Evolutionary conservation across 2,329 filamentous ascomycete species (phyloP).

Genomic region (Bipolaris oryzae): DNA sequence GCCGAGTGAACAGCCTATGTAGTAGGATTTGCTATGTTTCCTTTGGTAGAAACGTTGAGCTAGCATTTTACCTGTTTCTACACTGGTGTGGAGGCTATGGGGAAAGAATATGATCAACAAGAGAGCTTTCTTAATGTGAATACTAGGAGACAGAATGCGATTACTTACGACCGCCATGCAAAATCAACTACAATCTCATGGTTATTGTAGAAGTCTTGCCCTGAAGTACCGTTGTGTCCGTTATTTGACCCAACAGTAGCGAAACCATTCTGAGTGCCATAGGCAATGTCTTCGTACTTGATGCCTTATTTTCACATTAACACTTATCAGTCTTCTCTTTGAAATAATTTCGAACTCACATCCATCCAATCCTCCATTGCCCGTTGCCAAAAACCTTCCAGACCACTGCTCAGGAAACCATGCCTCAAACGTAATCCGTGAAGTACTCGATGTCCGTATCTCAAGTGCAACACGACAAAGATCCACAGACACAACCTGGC

Average conservation of each 20-base stretch:
- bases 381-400: constrained; percentile 48
- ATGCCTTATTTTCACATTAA: constrained; percentile 41
- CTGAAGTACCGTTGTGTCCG: constrained; percentile 53
- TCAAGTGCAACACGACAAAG: constrained; percentile 53
- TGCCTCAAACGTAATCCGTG: constrained; percentile 52
- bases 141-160: no score
- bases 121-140: not conserved
- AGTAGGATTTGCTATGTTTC: constrained; percentile 48
- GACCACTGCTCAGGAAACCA: constrained; percentile 48
- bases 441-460: constrained; percentile 48
- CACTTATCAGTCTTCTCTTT: not conserved
- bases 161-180: constrained; percentile 49
- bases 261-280: constrained; percentile 46
- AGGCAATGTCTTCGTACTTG: constrained; percentile 50
- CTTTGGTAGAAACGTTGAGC: constrained; percentile 47
- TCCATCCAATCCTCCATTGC: constrained; percentile 52
- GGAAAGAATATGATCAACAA: not conserved
- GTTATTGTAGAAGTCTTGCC: constrained; percentile 52
- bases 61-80: constrained; percentile 48
- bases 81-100: constrained; percentile 47
- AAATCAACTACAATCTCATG: constrained; percentile 57
- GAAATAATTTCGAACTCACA: constrained; percentile 39
- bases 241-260: constrained; percentile 50
- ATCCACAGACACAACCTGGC: constrained; percentile 46
- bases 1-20: constrained; percentile 43